Evolutionary conservation across 257 asterid genomes (phyloP), one percentile per base, ranked within the genome.

Genomic region (Solanum pinnatisectum): DNA sequence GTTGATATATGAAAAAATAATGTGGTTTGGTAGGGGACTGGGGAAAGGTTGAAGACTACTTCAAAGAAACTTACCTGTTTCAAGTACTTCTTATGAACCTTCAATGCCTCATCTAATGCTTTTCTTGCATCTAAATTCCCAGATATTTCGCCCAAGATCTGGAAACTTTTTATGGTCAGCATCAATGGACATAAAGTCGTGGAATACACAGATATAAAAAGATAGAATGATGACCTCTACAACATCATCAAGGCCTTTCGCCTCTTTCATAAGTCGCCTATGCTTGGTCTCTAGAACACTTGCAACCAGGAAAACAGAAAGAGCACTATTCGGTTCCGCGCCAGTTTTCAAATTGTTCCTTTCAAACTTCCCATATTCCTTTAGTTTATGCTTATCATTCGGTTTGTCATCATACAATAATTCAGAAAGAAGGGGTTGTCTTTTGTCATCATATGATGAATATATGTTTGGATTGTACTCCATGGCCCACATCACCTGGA

Each of bases 401-500:
- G 89, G 44, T 40, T 85, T 85, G 42, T 90, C 94, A n/a, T 87
- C 93, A n/a, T 81, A 60, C 77, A 89, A 73, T 16, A 82, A 52
- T 63, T 82, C 59, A 40, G 92, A 88, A 87, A 93, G 87, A 44
- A 25, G 60, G n/a, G 89, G 49, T 42, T 90, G 93, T 10, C 87
- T 87, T 15, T 94, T 78, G 67, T 94, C 94, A 93, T 94, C 99
- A 36, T 96, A 96, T n/a, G 77, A 46, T 9, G 94, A 33, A 88
- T 88, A 96, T 68, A 90, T 92, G 89, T 94, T 91, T 7, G 99
- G 99, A 88, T 95, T 94, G 93, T 96, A 96, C 88, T 96, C 99
- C 99, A 96, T 95, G 49, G 99, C 99, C 99, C 99, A 96, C 99
- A 96, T 95, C 83, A 96, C 98, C 99, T 95, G 89, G 84, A 81